These are phyloP conservation scores for Neurospora tetraspora DNA, from an alignment of 495 filamentous ascomycete genomes.

Conservation along the genomic window DNA sequence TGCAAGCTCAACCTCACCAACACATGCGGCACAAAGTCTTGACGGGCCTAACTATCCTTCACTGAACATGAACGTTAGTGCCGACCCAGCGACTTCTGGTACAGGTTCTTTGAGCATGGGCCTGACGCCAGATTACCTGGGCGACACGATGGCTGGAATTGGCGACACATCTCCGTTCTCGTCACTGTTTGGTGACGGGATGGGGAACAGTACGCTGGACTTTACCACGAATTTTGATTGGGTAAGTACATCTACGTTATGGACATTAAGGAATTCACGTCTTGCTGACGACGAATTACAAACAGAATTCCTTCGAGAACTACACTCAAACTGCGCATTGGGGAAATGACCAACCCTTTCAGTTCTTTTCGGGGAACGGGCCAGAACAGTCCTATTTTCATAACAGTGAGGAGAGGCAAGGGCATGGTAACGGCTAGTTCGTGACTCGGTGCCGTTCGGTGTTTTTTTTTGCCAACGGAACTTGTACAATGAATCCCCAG, in stretches of 20 bases:
- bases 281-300: neutral
- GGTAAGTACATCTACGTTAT: slow-evolving; percentile 40
- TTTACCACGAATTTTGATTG: slow-evolving; percentile 60
- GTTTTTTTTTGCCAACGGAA: neutral
- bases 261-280: neutral
- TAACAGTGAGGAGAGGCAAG: slow-evolving; percentile 4
- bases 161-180: slow-evolving; percentile 45
- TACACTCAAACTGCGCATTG: slow-evolving; percentile 39
- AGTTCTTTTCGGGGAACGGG: slow-evolving; percentile 35
- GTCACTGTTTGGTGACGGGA: slow-evolving; percentile 30
- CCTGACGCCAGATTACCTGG: slow-evolving; percentile 40
- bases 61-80: neutral
- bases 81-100: slow-evolving; percentile 4
- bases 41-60: neutral
- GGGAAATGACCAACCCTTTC: slow-evolving; percentile 35
- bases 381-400: slow-evolving; percentile 22
- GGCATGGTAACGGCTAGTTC: neutral
- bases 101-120: slow-evolving; percentile 15
- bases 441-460: neutral
- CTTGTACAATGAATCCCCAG: neutral
- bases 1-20: slow-evolving; percentile 38
- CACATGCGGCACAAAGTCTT: neutral
- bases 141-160: slow-evolving; percentile 44
- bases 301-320: slow-evolving; percentile 39
- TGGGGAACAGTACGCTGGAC: slow-evolving; percentile 33